Percentiles rank a stretch among this genome's conserved stretches.
These are phyloP conservation scores for Globisporangium paroecandrum DNA, from an alignment of 352 stramenopile genomes.

Conservation along the genomic window DNA sequence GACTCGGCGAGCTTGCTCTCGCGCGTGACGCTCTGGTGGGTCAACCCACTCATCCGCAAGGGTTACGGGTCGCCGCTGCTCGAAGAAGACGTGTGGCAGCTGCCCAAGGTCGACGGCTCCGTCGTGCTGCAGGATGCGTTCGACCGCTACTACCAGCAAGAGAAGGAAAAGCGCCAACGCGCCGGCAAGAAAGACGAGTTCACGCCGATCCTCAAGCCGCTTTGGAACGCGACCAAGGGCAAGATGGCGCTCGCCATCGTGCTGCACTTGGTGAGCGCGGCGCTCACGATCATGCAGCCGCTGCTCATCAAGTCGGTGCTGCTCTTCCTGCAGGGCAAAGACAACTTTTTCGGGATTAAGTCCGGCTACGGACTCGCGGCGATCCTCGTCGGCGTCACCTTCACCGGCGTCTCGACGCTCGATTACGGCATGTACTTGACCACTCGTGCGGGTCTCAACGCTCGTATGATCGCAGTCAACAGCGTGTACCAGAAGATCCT, in stretches of 20 bases:
- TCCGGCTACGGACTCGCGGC: slow-evolving; percentile 47
- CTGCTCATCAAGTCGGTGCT: slow-evolving; percentile 63
- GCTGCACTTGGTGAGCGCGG: slow-evolving; percentile 32
- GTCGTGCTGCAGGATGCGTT: slow-evolving; percentile 34
- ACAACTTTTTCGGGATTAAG: slow-evolving; percentile 37
- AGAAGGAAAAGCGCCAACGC: background rate
- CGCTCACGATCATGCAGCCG: slow-evolving; percentile 38
- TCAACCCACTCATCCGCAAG: slow-evolving; percentile 36
- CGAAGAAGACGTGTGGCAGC: slow-evolving; percentile 36
- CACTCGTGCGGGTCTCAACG: slow-evolving; percentile 39
- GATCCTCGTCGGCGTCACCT: slow-evolving; percentile 32
- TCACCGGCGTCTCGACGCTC: slow-evolving; percentile 39
- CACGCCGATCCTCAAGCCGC: slow-evolving; percentile 19
- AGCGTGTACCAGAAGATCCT: slow-evolving; percentile 59
- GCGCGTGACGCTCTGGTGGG: slow-evolving; percentile 48
- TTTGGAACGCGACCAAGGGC: slow-evolving; percentile 40
- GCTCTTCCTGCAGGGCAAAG: slow-evolving; percentile 32
- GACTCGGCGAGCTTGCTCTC: slow-evolving; percentile 38
- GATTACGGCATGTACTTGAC: slow-evolving; percentile 55
- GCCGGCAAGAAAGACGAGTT: slow-evolving; percentile 24
- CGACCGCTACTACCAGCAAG: slow-evolving; percentile 6
- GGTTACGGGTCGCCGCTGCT: slow-evolving; percentile 33
- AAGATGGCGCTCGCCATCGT: slow-evolving; percentile 31
- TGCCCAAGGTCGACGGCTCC: slow-evolving; percentile 36
- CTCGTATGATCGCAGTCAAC: slow-evolving; percentile 54